phyloP scores from a whole-genome alignment of 805 yeast genomes.

The Torulaspora microellipsoides region DNA sequence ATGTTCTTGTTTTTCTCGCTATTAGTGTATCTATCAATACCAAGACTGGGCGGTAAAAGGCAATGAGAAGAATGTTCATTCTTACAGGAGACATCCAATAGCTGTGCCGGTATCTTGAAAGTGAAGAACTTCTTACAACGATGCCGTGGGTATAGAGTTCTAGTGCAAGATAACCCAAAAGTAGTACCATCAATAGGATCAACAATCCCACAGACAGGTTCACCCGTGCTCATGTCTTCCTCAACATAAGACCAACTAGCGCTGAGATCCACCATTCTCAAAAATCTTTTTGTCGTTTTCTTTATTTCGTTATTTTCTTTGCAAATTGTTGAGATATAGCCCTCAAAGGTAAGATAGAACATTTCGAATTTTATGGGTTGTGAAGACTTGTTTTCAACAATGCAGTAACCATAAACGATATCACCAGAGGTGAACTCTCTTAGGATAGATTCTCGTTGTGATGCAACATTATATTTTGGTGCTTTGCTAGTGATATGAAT shows the following conservation, averaged over 20 bases:
- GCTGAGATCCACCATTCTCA: constrained; percentile 47
- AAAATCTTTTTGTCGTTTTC: constrained; percentile 33
- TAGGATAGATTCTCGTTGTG: constrained; percentile 33
- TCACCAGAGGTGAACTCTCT: constrained; percentile 55
- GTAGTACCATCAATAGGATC: constrained; percentile 28
- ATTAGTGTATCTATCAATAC: constrained; percentile 31
- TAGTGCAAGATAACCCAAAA: constrained; percentile 42
- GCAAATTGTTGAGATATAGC: constrained; percentile 35
- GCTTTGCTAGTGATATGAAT: constrained; percentile 22
- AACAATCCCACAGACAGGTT: not conserved
- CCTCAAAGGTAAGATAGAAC: constrained; percentile 55
- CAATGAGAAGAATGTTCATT: constrained; percentile 36
- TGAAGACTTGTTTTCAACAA: constrained; percentile 39
- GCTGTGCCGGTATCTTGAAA: constrained; percentile 49
- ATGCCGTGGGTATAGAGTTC: constrained; percentile 43
- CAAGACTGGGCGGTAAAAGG: constrained; percentile 40
- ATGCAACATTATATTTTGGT: constrained; percentile 18
- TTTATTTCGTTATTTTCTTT: constrained; percentile 8
- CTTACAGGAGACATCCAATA: constrained; percentile 50
- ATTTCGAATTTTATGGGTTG: constrained; percentile 51
- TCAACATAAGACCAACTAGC: constrained; percentile 47
- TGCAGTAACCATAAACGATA: constrained; percentile 46
- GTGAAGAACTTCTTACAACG: constrained; percentile 53
- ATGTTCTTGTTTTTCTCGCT: constrained; percentile 25
- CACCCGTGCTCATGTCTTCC: constrained; percentile 19